Evolutionary conservation across 305 asterid species (phyloP), one percentile per base, ranked within the genome.

Genomic region (Ruellia speciosa): DNA sequence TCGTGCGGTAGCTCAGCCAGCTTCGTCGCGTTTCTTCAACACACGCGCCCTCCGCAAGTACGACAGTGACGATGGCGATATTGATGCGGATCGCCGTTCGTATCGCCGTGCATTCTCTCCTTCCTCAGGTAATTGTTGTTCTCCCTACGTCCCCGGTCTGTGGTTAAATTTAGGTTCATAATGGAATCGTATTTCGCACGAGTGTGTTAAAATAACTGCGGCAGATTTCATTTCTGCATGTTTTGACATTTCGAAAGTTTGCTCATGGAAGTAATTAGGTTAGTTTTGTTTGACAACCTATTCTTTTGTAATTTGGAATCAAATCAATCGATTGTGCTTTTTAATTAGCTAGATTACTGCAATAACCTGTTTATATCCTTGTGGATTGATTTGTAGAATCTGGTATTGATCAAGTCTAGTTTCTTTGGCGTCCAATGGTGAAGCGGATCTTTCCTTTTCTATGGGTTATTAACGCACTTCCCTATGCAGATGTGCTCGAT

Each of bases 21-120:
- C 59, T 11, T 11, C 56, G 9, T 28, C 52, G 12, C 74, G 75
- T 40, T 60, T 66, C 34, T 71, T 77, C 69, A 74, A 68, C 66
- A 66, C 73, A 13, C 69, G 72, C 66, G 77, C 77, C 40, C 55
- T 71, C 5, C 70, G 77, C 18, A 68, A 74, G 59, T 72, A 78
- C 72, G 84, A 72, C 49, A 40, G 60, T n/a, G 85, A 73, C 4
- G 81, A 69, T n/a, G 75, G 81, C 20, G 76, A 65, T 1, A 48
- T 54, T 4, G 77, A 79, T 56, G 58, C 64, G 17, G 79, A 71
- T 11, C 71, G 71, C 43, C 78, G 72, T 12, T 41, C 63, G 13
- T 74, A 68, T 14, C 71, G 74, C 39, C 72, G 82, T 55, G 52
- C 62, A 8, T 64, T 72, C 68, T 67, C 71, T 17, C 80, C 83